These are phyloP conservation scores for Yamagishiella unicocca DNA, from an alignment of 139 green algal species.

Conservation along the genomic window DNA sequence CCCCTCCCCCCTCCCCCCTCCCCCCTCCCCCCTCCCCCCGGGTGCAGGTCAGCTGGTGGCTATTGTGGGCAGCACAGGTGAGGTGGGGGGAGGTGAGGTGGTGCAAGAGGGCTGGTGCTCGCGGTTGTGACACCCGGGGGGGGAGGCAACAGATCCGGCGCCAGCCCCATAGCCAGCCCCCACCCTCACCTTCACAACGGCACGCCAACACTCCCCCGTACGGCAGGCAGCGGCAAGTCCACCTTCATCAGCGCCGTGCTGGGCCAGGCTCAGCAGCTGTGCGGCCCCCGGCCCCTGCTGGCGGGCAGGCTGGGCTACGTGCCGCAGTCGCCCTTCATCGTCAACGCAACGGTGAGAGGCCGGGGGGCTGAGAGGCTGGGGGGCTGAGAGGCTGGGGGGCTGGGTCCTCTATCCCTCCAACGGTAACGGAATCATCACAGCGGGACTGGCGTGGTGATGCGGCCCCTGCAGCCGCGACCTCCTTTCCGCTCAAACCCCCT, in stretches of 20 bases:
- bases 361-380: background rate
- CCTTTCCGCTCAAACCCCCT: no score
- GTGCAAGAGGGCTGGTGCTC: background rate
- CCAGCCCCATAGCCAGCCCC: no score
- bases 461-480: no score
- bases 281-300: slow-evolving; percentile 33
- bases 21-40: background rate
- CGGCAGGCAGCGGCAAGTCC: slow-evolving; percentile 69
- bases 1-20: background rate
- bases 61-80: slow-evolving; percentile 73
- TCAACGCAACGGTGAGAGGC: slow-evolving; percentile 69
- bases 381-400: background rate
- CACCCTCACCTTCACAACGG: background rate
- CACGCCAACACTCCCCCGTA: background rate
- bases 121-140: no score
- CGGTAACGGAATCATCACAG: no score
- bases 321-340: slow-evolving; percentile 85
- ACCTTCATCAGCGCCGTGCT: slow-evolving; percentile 76
- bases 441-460: no score
- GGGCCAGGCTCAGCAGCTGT: slow-evolving; percentile 70
- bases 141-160: no score
- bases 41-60: slow-evolving; percentile 63
- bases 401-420: no score
- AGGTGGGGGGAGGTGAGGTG: slow-evolving; percentile 17
- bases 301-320: slow-evolving; percentile 76